phyloP scores from a whole-genome alignment of 169 alveolate species.

The Plasmodium gallinaceum region DNA sequence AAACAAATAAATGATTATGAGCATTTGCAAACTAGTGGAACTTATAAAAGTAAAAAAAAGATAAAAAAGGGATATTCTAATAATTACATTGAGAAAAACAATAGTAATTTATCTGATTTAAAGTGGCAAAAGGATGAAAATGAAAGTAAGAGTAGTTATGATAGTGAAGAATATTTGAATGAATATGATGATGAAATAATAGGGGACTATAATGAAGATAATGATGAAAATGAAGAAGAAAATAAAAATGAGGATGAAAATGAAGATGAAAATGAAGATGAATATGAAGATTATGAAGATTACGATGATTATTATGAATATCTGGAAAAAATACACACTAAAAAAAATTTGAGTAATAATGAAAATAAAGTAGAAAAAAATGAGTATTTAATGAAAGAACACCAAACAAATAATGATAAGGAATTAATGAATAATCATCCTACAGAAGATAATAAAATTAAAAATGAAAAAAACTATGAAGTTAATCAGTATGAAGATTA shows the following conservation, averaged over 20 bases:
- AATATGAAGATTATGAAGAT: slow-evolving; percentile 21
- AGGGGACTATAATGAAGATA: background rate
- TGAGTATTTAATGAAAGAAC: too few species aligned
- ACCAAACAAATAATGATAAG: too few species aligned
- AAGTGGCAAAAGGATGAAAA: background rate
- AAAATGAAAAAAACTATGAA: background rate
- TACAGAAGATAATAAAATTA: too few species aligned
- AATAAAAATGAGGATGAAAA: background rate
- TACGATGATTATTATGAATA: slow-evolving; percentile 53
- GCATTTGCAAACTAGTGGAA: slow-evolving; percentile 8
- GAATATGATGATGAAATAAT: background rate
- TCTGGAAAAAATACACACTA: background rate
- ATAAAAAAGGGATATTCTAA: slow-evolving; percentile 1
- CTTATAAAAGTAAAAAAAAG: background rate
- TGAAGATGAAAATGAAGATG: slow-evolving; percentile 10
- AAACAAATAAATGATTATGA: slow-evolving; percentile 13
- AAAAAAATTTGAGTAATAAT: background rate
- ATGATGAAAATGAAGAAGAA: background rate
- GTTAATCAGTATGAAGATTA: background rate
- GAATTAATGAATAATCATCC: too few species aligned
- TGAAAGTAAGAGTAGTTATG: background rate
- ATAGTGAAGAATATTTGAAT: background rate
- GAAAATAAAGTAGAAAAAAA: background rate
- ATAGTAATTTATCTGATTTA: background rate
- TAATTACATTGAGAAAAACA: slow-evolving; percentile 18